phyloP scores from a whole-genome alignment of 2,329 filamentous ascomycete genomes.

The Pseudogymnoascus sp. region DNA sequence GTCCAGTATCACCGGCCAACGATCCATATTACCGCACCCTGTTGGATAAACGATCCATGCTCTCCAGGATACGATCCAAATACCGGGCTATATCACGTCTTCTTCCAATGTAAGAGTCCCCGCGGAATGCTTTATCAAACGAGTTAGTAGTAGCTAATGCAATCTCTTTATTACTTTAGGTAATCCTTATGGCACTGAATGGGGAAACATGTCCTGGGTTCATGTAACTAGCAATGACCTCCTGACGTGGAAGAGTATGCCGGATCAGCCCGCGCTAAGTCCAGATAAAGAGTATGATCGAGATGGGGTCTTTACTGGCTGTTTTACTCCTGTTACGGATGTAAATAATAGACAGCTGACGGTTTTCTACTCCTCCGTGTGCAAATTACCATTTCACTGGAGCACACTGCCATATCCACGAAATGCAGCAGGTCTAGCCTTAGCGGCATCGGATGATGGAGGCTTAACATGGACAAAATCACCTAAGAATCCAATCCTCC shows the following conservation, averaged over 20 bases:
- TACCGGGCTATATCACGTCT: conserved; percentile 41
- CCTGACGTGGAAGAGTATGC: conserved; percentile 32
- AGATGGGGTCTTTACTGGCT: conserved; percentile 45
- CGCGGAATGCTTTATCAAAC: background rate
- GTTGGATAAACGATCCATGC: conserved; percentile 39
- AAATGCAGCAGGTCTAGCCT: conserved; percentile 34
- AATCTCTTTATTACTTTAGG: conserved; percentile 22
- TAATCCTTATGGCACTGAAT: conserved; percentile 31
- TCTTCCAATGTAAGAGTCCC: conserved; percentile 44
- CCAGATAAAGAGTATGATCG: conserved; percentile 38
- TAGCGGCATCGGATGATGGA: conserved; percentile 33
- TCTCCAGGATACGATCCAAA: conserved; percentile 42
- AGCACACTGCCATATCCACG: conserved; percentile 32
- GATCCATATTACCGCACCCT: conserved; percentile 12
- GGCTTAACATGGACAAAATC: conserved; percentile 30
- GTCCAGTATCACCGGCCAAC: background rate
- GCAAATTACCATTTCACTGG: conserved; percentile 31
- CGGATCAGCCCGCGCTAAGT: conserved; percentile 26
- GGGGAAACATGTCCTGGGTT: conserved; percentile 40
- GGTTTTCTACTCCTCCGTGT: conserved; percentile 31
- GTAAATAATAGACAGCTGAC: conserved; percentile 32
- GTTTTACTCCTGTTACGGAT: conserved; percentile 38
- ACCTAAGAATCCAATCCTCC: conserved; percentile 27
- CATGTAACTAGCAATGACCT: conserved; percentile 44
- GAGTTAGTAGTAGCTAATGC: background rate